Evolutionary conservation across 2,329 filamentous ascomycete species (phyloP).

Genomic region (Hirsutella rhossiliensis): DNA sequence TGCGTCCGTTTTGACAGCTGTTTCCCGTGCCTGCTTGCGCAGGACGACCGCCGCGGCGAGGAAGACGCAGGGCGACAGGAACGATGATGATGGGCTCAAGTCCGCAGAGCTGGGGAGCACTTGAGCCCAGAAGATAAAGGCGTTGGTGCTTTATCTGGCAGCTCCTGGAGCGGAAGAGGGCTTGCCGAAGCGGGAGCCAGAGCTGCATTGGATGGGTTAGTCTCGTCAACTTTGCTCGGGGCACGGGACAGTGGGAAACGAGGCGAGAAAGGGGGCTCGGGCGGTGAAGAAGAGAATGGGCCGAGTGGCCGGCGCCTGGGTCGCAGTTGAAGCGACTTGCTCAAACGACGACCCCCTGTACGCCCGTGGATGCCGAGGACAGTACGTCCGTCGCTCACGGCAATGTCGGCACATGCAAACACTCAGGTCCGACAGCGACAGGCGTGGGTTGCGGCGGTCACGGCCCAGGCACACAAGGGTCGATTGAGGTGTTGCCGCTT

Average conservation of each 20-base stretch:
- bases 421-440: neutral
- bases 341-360: neutral
- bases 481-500: conserved; percentile 19
- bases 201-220: too few species aligned
- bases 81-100: neutral
- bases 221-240: too few species aligned
- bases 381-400: neutral
- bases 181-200: too few species aligned
- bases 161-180: too few species aligned
- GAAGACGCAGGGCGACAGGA: too few species aligned
- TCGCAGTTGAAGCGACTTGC: neutral
- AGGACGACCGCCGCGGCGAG: neutral
- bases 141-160: neutral
- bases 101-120: neutral
- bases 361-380: neutral
- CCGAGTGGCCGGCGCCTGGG: too few species aligned
- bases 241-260: too few species aligned
- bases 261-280: too few species aligned
- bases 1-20: conserved; percentile 9
- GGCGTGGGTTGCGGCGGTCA: neutral
- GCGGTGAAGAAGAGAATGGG: too few species aligned
- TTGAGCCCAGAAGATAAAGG: neutral
- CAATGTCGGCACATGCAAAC: neutral
- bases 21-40: conserved; percentile 7
- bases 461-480: too few species aligned